Base-by-base conservation (phyloP, 1,139 yeast genomes). In the Yarrowia galli region DNA sequence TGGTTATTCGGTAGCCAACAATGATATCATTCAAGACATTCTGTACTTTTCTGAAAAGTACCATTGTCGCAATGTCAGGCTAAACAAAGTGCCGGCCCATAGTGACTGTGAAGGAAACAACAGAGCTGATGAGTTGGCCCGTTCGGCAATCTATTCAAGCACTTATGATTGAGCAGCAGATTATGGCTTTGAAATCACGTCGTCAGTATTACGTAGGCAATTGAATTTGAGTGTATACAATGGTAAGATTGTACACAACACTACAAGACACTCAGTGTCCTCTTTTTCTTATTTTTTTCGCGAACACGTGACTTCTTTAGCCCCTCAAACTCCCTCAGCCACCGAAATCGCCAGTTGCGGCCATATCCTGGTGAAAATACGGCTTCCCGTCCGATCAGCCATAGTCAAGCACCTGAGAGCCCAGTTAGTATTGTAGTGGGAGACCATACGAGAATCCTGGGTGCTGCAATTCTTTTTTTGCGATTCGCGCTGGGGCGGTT, bases 401-500 rank as follows among this genome's bases (percentile, higher is more conserved):
- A 45, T 23, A 45, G 49, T 45, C 49, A 45, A 45, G 49, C 49
- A 45, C 49, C 49, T 23, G 49, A 45, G 49, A 45, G 49, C 49
- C 49, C 49, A 45, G 49, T 45, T 45, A 45, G 49, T 45, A 45
- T 45, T 45, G 49, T 45, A 45, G 49, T 45, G 49, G 49, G 49
- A 45, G 49, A 45, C 49, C 49, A 45, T 45, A 45, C 49, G 49
- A 45, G 49, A n/a, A n/a, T n/a, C n/a, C n/a, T n/a, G n/a, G n/a
- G n/a, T n/a, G n/a, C n/a, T n/a, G n/a, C n/a, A n/a, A 45, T 23
- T 45, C 49, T 32, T 23, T 25, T 28, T 28, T 28, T 28, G 32
- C 32, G 32, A 28, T 28, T 28, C n/a, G n/a, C n/a, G n/a, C 8
- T 9, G 32, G 9, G 32, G 32, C 48, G 22, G 20, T 43, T 15